Evolutionary conservation across 371 early-diverging fungal species (phyloP).

Genomic region (Coemansia sp.): DNA sequence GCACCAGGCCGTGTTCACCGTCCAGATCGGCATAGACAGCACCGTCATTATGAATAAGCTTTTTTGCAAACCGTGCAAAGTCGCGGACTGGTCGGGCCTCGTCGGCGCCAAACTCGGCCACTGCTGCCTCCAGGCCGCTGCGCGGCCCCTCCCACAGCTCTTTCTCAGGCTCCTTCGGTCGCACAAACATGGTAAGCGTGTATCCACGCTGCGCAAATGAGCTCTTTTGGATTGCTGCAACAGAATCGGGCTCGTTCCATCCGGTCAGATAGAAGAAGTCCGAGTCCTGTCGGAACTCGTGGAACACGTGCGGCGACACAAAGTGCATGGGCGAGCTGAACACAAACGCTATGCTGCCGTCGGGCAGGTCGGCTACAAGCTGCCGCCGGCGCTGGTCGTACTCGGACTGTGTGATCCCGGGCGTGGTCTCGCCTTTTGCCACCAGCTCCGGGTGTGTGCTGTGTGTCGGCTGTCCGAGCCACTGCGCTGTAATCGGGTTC

Average conservation of each 20-base stretch:
- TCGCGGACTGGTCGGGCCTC: constrained; percentile 59
- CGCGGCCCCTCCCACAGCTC: constrained; percentile 95
- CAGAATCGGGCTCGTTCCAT: constrained; percentile 89
- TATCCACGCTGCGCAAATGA: constrained; percentile 64
- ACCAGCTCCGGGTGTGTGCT: constrained; percentile 81
- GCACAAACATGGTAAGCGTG: constrained; percentile 85
- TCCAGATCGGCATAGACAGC: constrained; percentile 30
- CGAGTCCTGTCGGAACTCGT: constrained; percentile 92
- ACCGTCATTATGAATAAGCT: constrained; percentile 6
- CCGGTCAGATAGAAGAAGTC: constrained; percentile 87
- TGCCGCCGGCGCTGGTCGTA: constrained; percentile 72
- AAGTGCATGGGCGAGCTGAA: constrained; percentile 81
- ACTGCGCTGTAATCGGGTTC: constrained; percentile 44
- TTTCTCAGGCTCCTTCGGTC: constrained; percentile 65
- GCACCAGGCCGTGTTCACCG: constrained; percentile 20
- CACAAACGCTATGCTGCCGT: constrained; percentile 67
- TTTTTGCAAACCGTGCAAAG: constrained; percentile 15
- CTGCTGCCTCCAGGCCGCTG: constrained; percentile 79
- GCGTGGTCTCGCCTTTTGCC: constrained; percentile 76
- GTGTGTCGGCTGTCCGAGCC: constrained; percentile 74
- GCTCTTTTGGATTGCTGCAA: constrained; percentile 68
- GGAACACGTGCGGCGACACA: constrained; percentile 89
- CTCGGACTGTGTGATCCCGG: constrained; percentile 70
- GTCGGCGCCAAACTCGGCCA: constrained; percentile 80
- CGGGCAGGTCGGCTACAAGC: constrained; percentile 64